Conservation (phyloP, 306 rosid species). For the Carpinus fangiana region DNA sequence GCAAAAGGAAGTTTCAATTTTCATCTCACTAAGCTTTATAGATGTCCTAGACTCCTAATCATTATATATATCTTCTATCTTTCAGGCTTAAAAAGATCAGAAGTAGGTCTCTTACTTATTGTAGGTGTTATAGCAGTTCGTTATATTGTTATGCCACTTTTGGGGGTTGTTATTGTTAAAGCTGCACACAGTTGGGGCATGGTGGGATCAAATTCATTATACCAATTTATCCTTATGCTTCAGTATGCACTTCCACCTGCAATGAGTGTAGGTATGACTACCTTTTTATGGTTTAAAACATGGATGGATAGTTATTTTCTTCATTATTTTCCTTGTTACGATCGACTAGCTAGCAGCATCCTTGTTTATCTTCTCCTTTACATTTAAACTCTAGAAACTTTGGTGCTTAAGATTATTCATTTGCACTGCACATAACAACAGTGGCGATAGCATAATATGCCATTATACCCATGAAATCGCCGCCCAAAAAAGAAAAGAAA, state of each 20-base stretch:
- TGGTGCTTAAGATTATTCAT: neutral
- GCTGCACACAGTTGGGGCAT: conserved; percentile 3
- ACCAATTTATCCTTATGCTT: conserved; percentile 5
- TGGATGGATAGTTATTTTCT: neutral
- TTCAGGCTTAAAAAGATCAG: conserved; percentile 6
- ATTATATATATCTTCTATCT: neutral
- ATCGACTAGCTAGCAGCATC: neutral
- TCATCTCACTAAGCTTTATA: neutral
- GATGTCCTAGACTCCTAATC: neutral
- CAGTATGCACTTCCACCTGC: conserved; percentile 14
- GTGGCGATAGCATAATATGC: neutral
- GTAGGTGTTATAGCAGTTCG: conserved; percentile 4
- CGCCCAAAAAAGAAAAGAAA: too few species aligned
- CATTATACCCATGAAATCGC: too few species aligned
- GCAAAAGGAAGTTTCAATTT: neutral
- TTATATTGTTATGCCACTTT: conserved; percentile 4
- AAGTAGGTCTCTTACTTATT: neutral
- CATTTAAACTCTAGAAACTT: neutral
- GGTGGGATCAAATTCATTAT: conserved; percentile 13
- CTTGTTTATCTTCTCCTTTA: neutral
- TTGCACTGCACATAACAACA: neutral
- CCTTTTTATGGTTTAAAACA: neutral
- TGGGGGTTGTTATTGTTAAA: conserved; percentile 9
- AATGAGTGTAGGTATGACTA: conserved; percentile 6
- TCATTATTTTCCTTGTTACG: neutral